These are phyloP conservation scores for Marasmius tenuissimus DNA, from an alignment of 1,284 basidiomycete genomes.

Conservation along the genomic window DNA sequence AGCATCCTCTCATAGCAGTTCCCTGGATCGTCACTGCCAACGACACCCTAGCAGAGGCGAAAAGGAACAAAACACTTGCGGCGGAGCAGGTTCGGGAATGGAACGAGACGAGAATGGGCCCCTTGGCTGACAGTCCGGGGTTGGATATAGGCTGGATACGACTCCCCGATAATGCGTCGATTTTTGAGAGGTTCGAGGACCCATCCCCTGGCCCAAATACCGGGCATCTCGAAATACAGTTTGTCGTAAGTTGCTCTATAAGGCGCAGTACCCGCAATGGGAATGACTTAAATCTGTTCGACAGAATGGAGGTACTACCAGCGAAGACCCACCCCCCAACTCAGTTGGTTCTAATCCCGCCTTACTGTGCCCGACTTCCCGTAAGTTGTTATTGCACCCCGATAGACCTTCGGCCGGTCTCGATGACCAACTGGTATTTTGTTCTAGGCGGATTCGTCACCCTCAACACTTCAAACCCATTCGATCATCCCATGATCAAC, in stretches of 20 bases:
- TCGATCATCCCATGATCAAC: constrained; percentile 19
- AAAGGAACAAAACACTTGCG: constrained; percentile 3
- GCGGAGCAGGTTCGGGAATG: constrained; percentile 4
- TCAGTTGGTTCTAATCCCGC: constrained; percentile 25
- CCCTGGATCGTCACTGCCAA: constrained; percentile 6
- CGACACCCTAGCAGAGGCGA: constrained; percentile 1
- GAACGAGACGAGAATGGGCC: constrained; percentile 7
- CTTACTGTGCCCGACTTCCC: constrained; percentile 32
- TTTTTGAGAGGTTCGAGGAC: constrained; percentile 11
- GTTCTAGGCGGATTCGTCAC: constrained; percentile 16
- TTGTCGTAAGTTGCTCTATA: constrained; percentile 8
- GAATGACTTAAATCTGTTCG: too few relatives aligned
- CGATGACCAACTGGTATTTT: background rate
- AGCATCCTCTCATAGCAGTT: constrained; percentile 5
- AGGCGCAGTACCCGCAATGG: background rate
- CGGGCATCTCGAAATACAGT: constrained; percentile 19
- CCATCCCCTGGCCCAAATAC: constrained; percentile 16
- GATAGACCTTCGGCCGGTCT: background rate
- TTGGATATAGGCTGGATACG: constrained; percentile 19
- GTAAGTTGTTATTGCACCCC: constrained; percentile 21
- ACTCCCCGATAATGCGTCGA: constrained; percentile 11
- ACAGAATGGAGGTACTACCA: background rate
- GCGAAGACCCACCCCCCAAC: constrained; percentile 14
- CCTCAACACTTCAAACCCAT: constrained; percentile 19
- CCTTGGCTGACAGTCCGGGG: constrained; percentile 1